Percentiles rank a stretch among this genome's conserved stretches.
These are phyloP conservation scores for Diaporthe sp. DNA, from an alignment of 2,329 filamentous ascomycete species.

Conservation along the genomic window DNA sequence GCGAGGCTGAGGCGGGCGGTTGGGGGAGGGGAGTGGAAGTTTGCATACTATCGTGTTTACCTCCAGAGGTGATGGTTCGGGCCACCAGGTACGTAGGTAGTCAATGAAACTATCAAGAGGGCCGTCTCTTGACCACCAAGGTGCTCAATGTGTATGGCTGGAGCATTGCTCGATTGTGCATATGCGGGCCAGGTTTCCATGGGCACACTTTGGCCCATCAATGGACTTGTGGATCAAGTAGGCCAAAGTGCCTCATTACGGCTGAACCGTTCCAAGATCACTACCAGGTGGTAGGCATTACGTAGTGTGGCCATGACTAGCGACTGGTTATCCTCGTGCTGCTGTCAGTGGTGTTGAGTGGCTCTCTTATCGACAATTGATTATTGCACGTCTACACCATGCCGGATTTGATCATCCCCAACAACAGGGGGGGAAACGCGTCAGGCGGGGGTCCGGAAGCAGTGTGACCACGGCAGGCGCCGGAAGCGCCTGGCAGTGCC, in stretches of 20 bases:
- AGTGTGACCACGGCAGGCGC: constrained; percentile 34
- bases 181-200: neutral
- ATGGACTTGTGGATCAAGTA: neutral
- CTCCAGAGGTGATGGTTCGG: constrained; percentile 44
- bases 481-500: constrained; percentile 16
- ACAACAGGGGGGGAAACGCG: constrained; percentile 9
- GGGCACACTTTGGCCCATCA: neutral
- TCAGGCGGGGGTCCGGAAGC: constrained; percentile 27
- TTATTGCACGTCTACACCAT: neutral
- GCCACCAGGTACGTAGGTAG: too few species aligned
- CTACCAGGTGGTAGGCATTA: neutral
- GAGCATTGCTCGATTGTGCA: neutral
- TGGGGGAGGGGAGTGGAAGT: constrained; percentile 45
- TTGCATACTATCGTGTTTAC: constrained; percentile 51
- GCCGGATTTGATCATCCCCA: constrained; percentile 18
- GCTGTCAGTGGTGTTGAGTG: constrained; percentile 7
- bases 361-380: constrained; percentile 14
- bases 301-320: constrained; percentile 26
- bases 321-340: constrained; percentile 22
- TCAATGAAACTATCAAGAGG: neutral
- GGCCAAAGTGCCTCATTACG: neutral
- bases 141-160: neutral
- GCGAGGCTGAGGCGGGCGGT: constrained; percentile 44
- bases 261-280: neutral
- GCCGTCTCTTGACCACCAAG: neutral